phyloP scores from a whole-genome alignment of 73 alveolate genomes.

The Paramecium caudatum region DNA sequence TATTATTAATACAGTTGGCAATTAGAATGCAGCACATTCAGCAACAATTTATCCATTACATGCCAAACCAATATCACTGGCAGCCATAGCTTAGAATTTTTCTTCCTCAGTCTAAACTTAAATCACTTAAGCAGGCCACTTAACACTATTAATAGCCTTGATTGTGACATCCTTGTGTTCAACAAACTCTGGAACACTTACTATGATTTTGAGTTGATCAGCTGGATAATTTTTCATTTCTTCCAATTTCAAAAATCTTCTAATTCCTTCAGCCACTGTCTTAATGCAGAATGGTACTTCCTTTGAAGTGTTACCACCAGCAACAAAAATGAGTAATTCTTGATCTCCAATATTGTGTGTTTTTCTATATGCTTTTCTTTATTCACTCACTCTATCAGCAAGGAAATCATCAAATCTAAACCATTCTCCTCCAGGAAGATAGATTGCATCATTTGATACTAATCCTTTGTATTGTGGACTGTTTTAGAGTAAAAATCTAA shows the following conservation, averaged over 20 bases:
- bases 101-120: conserved; percentile 43
- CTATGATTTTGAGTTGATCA: neutral
- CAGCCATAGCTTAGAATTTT: conserved; percentile 73
- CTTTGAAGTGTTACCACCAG: conserved; percentile 34
- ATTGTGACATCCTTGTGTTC: neutral
- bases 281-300: conserved; percentile 16
- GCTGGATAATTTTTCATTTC: conserved; percentile 58
- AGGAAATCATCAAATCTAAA: conserved; percentile 64
- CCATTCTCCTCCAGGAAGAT: conserved; percentile 53
- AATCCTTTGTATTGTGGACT: conserved; percentile 55
- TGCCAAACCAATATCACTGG: conserved; percentile 74
- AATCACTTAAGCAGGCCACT: conserved; percentile 64
- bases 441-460: neutral
- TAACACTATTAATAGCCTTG: neutral
- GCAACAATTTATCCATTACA: conserved; percentile 68
- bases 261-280: conserved; percentile 38
- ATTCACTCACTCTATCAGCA: conserved; percentile 38
- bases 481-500: conserved; percentile 42
- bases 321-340: conserved; percentile 42
- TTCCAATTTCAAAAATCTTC: conserved; percentile 22
- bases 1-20: conserved; percentile 72
- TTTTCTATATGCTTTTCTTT: conserved; percentile 50
- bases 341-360: neutral
- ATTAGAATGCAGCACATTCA: conserved; percentile 77
- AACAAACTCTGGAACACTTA: conserved; percentile 55